These are phyloP conservation scores for Zalaria obscura DNA, from an alignment of 2,329 filamentous ascomycete species.

Conservation along the genomic window DNA sequence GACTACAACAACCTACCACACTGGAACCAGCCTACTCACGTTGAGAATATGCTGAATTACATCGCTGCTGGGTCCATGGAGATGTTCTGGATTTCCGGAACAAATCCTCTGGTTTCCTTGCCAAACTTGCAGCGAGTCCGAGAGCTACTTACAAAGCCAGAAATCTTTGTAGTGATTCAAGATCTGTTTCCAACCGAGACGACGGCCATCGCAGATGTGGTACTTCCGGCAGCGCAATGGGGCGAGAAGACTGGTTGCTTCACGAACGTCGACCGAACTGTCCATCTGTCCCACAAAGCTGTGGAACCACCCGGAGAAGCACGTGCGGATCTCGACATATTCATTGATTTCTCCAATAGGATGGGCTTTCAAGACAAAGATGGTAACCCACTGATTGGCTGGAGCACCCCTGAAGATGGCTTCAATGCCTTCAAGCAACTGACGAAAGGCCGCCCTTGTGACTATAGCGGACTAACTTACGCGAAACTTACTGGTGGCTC, in stretches of 20 bases:
- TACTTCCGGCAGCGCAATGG: background rate
- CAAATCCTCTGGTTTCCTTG: background rate
- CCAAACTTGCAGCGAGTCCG: background rate
- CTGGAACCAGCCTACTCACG: background rate
- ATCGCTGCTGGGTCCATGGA: background rate
- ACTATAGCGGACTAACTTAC: background rate
- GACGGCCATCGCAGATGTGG: background rate
- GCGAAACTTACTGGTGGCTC: background rate
- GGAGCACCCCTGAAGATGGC: background rate
- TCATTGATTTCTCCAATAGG: background rate
- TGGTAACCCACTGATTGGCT: background rate
- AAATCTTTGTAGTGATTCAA: background rate
- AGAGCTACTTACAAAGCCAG: background rate
- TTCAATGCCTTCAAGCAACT: background rate
- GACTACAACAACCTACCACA: background rate
- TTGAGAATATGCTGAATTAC: background rate
- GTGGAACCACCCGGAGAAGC: background rate
- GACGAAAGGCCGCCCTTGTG: background rate
- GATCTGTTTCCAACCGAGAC: background rate
- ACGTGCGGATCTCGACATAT: background rate
- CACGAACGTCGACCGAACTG: background rate
- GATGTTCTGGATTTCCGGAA: background rate
- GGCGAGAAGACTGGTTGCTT: background rate
- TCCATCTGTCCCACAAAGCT: background rate
- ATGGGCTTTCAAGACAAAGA: background rate